Conservation (phyloP, 139 green algal species). For the Ettlia oleoabundans region DNA sequence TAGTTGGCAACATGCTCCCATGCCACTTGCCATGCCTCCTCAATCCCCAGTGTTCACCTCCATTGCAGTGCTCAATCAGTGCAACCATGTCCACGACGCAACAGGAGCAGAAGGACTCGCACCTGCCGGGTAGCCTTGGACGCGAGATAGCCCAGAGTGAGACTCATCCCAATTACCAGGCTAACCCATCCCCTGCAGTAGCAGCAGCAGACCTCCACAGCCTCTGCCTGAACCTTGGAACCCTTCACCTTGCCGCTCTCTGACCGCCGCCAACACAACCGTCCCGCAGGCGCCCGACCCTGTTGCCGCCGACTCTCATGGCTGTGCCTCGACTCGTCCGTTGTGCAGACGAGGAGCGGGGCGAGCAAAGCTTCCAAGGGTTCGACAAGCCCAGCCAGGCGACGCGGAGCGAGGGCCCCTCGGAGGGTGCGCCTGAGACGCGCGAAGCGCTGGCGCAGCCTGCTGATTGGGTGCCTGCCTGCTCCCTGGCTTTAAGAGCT, state of each 20-base stretch:
- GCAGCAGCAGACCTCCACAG: too few relatives aligned
- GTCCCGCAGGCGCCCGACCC: neutral
- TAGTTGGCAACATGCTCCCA: neutral
- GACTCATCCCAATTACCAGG: too few relatives aligned
- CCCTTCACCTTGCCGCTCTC: neutral
- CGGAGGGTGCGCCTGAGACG: too few relatives aligned
- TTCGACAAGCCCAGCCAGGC: neutral
- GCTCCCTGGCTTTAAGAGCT: too few relatives aligned
- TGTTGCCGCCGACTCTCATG: too few relatives aligned
- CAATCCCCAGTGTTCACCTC: neutral
- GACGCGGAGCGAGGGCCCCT: too few relatives aligned
- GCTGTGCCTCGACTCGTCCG: too few relatives aligned
- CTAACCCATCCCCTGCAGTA: too few relatives aligned
- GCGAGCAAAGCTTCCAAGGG: neutral
- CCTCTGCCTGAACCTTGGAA: neutral
- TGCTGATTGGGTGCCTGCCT: too few relatives aligned
- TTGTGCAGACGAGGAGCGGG: constrained; percentile 13
- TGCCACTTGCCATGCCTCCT: neutral
- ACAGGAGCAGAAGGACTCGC: neutral
- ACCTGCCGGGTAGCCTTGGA: constrained; percentile 8
- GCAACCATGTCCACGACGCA: too few relatives aligned
- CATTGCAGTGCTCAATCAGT: too few relatives aligned
- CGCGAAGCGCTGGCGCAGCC: too few relatives aligned
- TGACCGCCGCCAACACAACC: neutral
- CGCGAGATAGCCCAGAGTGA: neutral